Conservation (phyloP, 2,329 filamentous ascomycete genomes). For the Nemania bipapillata region DNA sequence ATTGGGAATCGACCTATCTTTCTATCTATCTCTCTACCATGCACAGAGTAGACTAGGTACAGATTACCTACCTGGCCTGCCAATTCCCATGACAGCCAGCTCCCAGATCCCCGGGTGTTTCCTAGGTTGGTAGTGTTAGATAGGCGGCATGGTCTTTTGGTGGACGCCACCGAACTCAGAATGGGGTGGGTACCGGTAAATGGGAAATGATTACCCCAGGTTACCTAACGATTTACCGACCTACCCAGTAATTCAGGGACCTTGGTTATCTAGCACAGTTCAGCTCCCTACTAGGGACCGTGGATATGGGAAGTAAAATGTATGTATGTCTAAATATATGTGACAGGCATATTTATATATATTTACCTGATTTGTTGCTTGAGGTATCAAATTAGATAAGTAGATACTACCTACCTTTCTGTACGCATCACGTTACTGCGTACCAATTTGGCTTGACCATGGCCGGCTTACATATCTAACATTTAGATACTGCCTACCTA, state of each 20-base stretch:
- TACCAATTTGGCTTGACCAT: not conserved
- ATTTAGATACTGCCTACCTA: not conserved
- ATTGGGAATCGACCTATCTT: slow-evolving; percentile 3
- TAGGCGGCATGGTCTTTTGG: too few species aligned
- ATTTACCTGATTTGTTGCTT: too few species aligned
- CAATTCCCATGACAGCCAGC: not conserved
- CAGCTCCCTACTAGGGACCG: too few species aligned
- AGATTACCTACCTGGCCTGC: not conserved
- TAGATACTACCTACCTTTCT: too few species aligned
- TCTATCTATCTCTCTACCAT: not conserved
- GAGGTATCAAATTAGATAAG: too few species aligned
- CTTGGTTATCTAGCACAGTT: too few species aligned
- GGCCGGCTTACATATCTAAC: too few species aligned
- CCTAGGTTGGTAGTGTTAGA: not conserved
- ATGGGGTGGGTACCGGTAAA: not conserved
- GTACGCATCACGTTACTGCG: not conserved
- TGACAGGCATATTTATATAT: too few species aligned
- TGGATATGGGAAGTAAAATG: too few species aligned
- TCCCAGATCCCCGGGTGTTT: not conserved
- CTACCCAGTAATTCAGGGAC: too few species aligned
- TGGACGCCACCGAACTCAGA: not conserved
- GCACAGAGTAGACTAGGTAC: not conserved
- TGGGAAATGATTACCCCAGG: not conserved
- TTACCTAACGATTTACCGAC: too few species aligned
- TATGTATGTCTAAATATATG: too few species aligned